phyloP scores from a whole-genome alignment of 768 basidiomycete genomes.

The Lentinula edodes region DNA sequence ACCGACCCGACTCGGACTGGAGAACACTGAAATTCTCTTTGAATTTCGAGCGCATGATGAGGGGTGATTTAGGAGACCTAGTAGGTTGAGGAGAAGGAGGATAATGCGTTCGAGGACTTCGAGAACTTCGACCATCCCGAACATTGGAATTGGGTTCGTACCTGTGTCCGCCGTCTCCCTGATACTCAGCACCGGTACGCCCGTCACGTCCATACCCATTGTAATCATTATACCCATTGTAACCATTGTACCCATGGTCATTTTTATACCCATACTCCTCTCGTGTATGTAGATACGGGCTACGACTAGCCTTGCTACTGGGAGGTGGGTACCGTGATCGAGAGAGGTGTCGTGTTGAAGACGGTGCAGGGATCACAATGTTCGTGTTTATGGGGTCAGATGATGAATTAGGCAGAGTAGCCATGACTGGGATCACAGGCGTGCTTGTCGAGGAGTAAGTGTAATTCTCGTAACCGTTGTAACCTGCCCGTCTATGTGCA shows the following conservation, averaged over 20 bases:
- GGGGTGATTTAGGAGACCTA: background rate
- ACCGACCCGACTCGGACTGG: background rate
- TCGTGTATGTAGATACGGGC: background rate
- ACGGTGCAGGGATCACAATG: background rate
- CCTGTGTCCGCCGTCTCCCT: too few species aligned
- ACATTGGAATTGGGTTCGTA: too few species aligned
- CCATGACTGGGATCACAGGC: background rate
- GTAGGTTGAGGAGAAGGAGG: background rate
- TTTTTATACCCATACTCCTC: background rate
- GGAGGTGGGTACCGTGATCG: background rate
- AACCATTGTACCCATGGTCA: background rate
- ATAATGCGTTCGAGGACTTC: background rate
- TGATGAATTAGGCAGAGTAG: background rate
- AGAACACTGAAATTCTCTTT: constrained; percentile 5
- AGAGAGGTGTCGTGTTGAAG: background rate
- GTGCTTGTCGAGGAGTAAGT: background rate
- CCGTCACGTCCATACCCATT: background rate
- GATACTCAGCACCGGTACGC: too few species aligned
- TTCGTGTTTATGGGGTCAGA: background rate
- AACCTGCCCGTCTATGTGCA: background rate
- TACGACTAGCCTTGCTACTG: background rate
- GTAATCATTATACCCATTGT: background rate
- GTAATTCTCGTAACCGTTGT: background rate
- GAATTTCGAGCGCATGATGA: constrained; percentile 1
- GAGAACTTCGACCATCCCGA: background rate